Evolutionary conservation across 78 protist species (phyloP).

Genomic region (Polysphondylium violaceum): DNA sequence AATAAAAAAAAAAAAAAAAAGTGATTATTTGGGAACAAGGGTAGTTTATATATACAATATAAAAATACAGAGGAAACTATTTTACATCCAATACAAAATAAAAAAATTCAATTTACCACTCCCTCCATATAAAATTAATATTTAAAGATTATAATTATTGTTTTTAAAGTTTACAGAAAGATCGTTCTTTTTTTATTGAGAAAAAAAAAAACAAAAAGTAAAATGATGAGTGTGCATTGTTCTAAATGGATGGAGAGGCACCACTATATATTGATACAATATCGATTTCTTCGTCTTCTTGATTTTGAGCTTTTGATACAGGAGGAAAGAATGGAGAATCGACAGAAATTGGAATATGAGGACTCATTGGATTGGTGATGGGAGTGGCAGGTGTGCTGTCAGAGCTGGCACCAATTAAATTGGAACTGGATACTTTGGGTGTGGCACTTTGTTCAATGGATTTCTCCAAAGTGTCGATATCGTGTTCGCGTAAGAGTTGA

Average conservation of each 20-base stretch:
- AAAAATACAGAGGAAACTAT: no score
- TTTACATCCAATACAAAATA: no score
- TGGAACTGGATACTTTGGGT: not conserved
- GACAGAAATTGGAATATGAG: constrained; percentile 4
- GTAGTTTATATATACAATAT: no score
- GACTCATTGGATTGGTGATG: constrained; percentile 36
- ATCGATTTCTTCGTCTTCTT: constrained; percentile 70
- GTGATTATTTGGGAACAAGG: no score
- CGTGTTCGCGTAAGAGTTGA: not conserved
- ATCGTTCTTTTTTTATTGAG: no score
- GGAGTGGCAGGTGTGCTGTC: constrained; percentile 49
- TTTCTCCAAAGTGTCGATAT: constrained; percentile 42
- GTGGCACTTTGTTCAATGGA: constrained; percentile 23
- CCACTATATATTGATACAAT: constrained; percentile 37
- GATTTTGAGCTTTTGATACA: constrained; percentile 13
- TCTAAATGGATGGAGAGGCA: constrained; percentile 33
- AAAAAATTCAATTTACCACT: no score
- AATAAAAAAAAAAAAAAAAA: no score
- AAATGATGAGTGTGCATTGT: no score
- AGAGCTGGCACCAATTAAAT: not conserved
- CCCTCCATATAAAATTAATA: no score
- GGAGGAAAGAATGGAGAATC: constrained; percentile 62
- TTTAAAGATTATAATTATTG: no score
- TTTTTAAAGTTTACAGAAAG: no score
- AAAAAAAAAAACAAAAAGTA: no score